A percentile compares a stretch with the other conserved stretches of the same genome.
These are phyloP conservation scores for Colletotrichum destructivum DNA, from an alignment of 2,329 filamentous ascomycete species.

Conservation along the genomic window DNA sequence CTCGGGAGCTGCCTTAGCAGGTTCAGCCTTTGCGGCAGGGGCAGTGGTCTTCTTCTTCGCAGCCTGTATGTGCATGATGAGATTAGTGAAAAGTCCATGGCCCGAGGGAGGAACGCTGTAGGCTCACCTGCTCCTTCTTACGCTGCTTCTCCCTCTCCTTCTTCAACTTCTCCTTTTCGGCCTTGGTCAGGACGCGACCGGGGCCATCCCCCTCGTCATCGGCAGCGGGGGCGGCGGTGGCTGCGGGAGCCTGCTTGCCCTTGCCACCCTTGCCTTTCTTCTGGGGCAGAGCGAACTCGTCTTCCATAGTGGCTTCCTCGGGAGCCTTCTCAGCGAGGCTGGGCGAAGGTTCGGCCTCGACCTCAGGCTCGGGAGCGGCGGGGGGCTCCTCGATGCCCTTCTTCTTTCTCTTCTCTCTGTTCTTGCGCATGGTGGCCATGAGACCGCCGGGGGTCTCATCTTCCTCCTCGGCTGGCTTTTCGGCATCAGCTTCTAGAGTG, in stretches of 20 bases:
- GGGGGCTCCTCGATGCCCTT: constrained; percentile 83
- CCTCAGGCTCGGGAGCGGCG: constrained; percentile 67
- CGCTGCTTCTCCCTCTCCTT: constrained; percentile 98
- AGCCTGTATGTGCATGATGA: constrained; percentile 65
- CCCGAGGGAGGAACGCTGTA: not conserved
- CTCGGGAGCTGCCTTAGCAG: constrained; percentile 64
- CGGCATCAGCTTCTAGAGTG: constrained; percentile 64
- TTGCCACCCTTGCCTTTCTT: constrained; percentile 79
- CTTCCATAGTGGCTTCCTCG: constrained; percentile 84
- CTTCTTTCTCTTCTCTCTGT: constrained; percentile 90
- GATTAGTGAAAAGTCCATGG: not conserved
- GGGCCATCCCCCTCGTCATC: constrained; percentile 67
- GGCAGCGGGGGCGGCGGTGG: constrained; percentile 59
- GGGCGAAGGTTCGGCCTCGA: constrained; percentile 60
- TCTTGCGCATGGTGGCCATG: constrained; percentile 86
- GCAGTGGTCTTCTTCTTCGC: constrained; percentile 81
- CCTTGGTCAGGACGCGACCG: constrained; percentile 89
- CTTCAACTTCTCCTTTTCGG: constrained; percentile 97
- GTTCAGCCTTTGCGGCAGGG: constrained; percentile 62
- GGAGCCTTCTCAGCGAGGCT: constrained; percentile 79
- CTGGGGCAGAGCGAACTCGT: constrained; percentile 87
- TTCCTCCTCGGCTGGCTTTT: constrained; percentile 67
- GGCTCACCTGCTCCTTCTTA: constrained; percentile 92
- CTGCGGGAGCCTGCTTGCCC: constrained; percentile 60
- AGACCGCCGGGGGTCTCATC: constrained; percentile 75